phyloP scores from a whole-genome alignment of 2,329 filamentous ascomycete genomes.

The Diaporthe amygdali region DNA sequence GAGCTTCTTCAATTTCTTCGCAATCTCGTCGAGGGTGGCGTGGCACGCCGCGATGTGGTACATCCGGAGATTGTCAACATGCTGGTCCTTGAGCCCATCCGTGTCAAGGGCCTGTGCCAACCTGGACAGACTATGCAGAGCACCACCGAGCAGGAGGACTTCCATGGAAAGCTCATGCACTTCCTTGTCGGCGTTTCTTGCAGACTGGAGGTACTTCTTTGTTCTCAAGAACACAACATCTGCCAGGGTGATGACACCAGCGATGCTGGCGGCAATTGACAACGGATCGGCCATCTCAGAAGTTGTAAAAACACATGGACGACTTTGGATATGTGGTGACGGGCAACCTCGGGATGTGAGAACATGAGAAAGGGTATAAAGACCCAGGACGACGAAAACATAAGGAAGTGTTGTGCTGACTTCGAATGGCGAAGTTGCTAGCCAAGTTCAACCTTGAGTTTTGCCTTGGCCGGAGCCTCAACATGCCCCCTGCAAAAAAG shows the following conservation, averaged over 20 bases:
- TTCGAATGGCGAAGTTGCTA: too few relatives aligned
- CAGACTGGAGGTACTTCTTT: constrained; percentile 31
- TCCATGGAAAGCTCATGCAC: constrained; percentile 29
- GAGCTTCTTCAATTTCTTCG: constrained; percentile 26
- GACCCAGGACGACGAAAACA: too few relatives aligned
- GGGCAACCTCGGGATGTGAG: too few relatives aligned
- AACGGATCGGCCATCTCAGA: constrained; percentile 20
- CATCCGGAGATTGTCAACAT: constrained; percentile 16
- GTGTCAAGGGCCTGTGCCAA: constrained; percentile 28
- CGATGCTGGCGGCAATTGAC: constrained; percentile 35
- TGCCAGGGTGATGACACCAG: constrained; percentile 34
- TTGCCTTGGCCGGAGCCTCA: too few relatives aligned
- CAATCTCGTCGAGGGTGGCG: constrained; percentile 24
- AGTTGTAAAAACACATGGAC: too few relatives aligned
- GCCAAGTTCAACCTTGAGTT: too few relatives aligned
- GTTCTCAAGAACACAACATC: constrained; percentile 31
- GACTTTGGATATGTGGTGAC: too few relatives aligned
- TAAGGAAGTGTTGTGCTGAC: too few relatives aligned
- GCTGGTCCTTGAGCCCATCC: constrained; percentile 12
- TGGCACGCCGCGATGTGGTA: constrained; percentile 27
- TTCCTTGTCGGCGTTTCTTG: constrained; percentile 30
- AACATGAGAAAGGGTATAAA: too few relatives aligned
- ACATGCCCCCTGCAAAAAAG: too few relatives aligned
- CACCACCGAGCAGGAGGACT: constrained; percentile 27
- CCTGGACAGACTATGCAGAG: constrained; percentile 29